phyloP scores from a whole-genome alignment of 305 asterid species.

The Plantago coronopus region DNA sequence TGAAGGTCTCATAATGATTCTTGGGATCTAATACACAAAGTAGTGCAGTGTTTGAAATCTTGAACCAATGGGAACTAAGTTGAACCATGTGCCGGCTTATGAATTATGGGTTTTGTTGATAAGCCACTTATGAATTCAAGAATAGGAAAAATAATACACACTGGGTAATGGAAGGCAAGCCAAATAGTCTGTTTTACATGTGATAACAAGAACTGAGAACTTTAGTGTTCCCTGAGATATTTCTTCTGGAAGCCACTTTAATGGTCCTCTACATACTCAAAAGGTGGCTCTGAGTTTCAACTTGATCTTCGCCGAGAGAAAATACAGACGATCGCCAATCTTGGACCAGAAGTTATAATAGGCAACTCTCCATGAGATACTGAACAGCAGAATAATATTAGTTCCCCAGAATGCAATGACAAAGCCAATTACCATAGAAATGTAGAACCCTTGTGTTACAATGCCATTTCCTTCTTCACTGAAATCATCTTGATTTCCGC shows the following conservation, averaged over 20 bases:
- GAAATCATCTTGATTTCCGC: not conserved
- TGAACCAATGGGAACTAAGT: not conserved
- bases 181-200: not conserved
- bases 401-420: constrained; percentile 20
- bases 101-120: not conserved
- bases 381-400: not conserved
- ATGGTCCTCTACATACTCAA: not conserved
- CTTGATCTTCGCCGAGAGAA: not conserved
- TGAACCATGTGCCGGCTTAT: not conserved
- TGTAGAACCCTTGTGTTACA: constrained; percentile 12
- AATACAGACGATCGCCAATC: constrained; percentile 13
- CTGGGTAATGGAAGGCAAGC: not conserved
- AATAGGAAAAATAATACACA: not conserved
- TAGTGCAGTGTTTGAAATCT: too few relatives aligned
- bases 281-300: not conserved
- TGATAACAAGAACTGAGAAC: not conserved
- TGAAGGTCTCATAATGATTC: not conserved
- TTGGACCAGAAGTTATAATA: not conserved
- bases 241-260: too few relatives aligned
- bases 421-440: constrained; percentile 21
- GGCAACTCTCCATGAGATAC: not conserved
- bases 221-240: not conserved
- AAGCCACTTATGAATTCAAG: not conserved
- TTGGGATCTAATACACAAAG: too few relatives aligned
- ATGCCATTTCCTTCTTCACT: not conserved